Evolutionary conservation across 2,329 filamentous ascomycete species (phyloP), one percentile per base, ranked within the genome.

Genomic region (Alternaria sp.): DNA sequence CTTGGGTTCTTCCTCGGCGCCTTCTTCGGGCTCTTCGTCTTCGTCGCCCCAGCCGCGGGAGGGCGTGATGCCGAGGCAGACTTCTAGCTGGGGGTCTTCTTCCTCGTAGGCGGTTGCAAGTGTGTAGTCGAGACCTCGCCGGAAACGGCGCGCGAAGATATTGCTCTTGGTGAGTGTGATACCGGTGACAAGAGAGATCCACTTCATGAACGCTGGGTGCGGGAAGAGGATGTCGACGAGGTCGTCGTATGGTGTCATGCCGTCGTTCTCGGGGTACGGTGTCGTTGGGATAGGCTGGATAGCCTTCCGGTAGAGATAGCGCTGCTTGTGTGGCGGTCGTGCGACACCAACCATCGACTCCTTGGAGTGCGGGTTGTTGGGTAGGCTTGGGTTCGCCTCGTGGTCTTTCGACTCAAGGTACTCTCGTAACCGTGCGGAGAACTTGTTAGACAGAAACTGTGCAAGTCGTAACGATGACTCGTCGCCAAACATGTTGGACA

Each of bases 271-370:
- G 54, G 68, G 74, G 62, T 74, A 78, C 45, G 60, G 79, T 66
- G 51, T 80, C 66, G 57, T 81, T 11, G 76, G 73, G 25, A 75
- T 72, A 3, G 72, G 75, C 25, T 80, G 54, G 74, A 84, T 69
- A 81, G 82, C 79, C 70, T 93, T 89, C 63, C 92, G 87, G 80
- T 96, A 99, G 3, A 97, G 84, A 79, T 91, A 99, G 13, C 94
- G 92, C 77, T 97, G 93, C 83, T 99, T 99, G 82, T 99, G 94
- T 0, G 96, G 96, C 43, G 96, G 96, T 30, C 88, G 87, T 7
- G 96, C 92, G 9, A 96, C 91, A 82, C 81, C 45, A 83, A 87
- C 65, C 82, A 82, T 72, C 5, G 73, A 72, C 6, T 70, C 67
- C 45, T 69, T 69, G 59, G 71, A 72, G 54, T 72, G 69, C 2